Conservation (phyloP, 352 stramenopile species). For the Pythium monospermum region DNA sequence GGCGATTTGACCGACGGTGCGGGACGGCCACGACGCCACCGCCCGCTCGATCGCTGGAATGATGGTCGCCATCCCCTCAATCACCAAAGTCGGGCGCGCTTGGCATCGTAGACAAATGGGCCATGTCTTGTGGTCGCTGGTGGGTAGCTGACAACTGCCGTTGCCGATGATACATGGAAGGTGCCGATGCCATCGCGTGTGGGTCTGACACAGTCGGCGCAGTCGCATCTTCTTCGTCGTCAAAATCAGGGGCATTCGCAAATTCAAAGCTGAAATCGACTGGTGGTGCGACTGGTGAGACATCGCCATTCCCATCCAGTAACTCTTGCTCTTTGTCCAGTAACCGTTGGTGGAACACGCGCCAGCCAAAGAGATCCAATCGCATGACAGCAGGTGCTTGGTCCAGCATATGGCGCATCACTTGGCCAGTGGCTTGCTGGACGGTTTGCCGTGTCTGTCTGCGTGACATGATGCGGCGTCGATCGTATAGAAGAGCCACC, state of each 20-base stretch:
- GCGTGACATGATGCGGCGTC: neutral
- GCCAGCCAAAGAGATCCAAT: conserved; percentile 13
- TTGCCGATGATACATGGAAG: too few relatives aligned
- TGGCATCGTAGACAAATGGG: too few relatives aligned
- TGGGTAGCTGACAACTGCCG: too few relatives aligned
- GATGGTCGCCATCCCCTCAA: too few relatives aligned
- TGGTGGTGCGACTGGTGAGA: conserved; percentile 1
- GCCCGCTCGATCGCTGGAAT: too few relatives aligned
- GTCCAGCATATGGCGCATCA: conserved; percentile 11
- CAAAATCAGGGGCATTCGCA: neutral
- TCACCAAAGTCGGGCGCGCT: too few relatives aligned
- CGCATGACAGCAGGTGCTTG: neutral
- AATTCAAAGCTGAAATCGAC: neutral
- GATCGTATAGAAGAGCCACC: neutral
- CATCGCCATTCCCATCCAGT: neutral
- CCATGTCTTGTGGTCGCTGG: too few relatives aligned
- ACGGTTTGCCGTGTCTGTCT: neutral
- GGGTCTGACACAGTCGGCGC: neutral
- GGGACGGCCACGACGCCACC: too few relatives aligned
- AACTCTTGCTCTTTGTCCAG: conserved; percentile 1
- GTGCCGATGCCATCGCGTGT: neutral
- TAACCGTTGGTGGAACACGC: neutral
- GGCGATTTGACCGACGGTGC: too few relatives aligned
- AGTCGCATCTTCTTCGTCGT: neutral
- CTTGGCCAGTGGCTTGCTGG: too few relatives aligned